Evolutionary conservation across 106 monocot genomes (phyloP), one percentile per base, ranked within the genome.

Genomic region (Allium fistulosum): DNA sequence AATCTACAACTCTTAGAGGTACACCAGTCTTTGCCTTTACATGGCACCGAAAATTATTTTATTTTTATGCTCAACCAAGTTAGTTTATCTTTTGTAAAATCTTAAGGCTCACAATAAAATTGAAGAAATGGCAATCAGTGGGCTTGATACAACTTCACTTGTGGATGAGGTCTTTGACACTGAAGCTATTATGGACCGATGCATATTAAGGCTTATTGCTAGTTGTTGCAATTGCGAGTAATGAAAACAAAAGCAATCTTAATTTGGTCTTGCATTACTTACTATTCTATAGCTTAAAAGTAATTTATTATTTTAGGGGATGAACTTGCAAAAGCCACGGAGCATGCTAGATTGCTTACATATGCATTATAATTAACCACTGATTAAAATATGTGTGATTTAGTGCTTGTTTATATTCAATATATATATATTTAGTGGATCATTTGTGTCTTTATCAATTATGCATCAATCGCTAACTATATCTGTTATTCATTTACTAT

Each of bases 151-250:
- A 4, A 74, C 65, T 8, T 14, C 57, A 12, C 82, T 92, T 49
- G 87, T 84, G 69, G 89, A 92, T 17, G 46, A 84, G 78, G 88
- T 88, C 72, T 0, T 59, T 59, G 46, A 17, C 14, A 22, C 71
- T 18, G 97, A 97, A 76, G 84, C 84, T 57, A 72, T 83, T 60
- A 69, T 89, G 7, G 97, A 97, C 56, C 72, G 84, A 17, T 97
- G 89, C 79, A 92, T 97, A 65, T 79, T 92, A 70, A 89, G 83
- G 70, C 89, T 97, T 72, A 97, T 97, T 57, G 84, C 86, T 51
- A 89, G 78, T 73, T 97, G 97, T 71, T 97, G 97, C 82, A 88
- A 85, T 70, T 80, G 97, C 92, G 75, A 74, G 65, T 11, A 57
- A 28, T 28, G 28, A 28, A 3, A 28, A 28, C 3, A 3, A 28